Evolutionary conservation across 257 asterid genomes (phyloP), one percentile per base, ranked within the genome.

Genomic region (Echium plantagineum): DNA sequence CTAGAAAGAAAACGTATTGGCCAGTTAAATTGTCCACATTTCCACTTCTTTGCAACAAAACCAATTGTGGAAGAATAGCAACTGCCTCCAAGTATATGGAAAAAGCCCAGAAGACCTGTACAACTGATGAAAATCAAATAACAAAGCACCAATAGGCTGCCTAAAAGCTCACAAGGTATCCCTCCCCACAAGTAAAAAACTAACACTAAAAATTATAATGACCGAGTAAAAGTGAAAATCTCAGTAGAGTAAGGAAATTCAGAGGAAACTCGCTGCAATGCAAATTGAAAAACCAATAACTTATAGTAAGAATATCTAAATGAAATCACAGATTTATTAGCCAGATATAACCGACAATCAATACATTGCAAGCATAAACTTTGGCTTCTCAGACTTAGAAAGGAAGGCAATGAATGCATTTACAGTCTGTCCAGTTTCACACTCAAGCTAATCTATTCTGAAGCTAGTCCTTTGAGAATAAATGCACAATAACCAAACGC

Each of bases 41-140:
- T 74, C 97, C 96, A 78, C 97, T 83, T 80, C 97, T 85, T 80
- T 90, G 97, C 86, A 90, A 73, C 64, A 90, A 79, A 58, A 90
- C 90, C 83, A 90, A 76, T 79, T 87, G 97, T 22, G 97, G 97
- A 66, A 90, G 78, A 67, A 90, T 90, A 49, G 87, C 85, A 61
- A 78, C 80, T 62, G 91, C 87, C 73, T 83, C 95, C 84, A 86
- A 72, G 76, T 86, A 86, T 67, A 86, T 79, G 60, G 95, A 86
- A 67, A 90, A 87, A 52, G 94, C 91, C 97, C 97, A 90, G 55
- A 85, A 73, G 72, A 90, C 63, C 97, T 90, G 87, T 59, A 61
- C 66, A 58, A 61, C 61, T 7, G 48, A 51, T 6, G 58, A 60
- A 64, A 58, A 54, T 42, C 19, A 38, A 58, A 58, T 16, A 61